Evolutionary conservation across 768 basidiomycete species (phyloP), one percentile per base, ranked within the genome.

Genomic region (Sporobolomyces phaffii): DNA sequence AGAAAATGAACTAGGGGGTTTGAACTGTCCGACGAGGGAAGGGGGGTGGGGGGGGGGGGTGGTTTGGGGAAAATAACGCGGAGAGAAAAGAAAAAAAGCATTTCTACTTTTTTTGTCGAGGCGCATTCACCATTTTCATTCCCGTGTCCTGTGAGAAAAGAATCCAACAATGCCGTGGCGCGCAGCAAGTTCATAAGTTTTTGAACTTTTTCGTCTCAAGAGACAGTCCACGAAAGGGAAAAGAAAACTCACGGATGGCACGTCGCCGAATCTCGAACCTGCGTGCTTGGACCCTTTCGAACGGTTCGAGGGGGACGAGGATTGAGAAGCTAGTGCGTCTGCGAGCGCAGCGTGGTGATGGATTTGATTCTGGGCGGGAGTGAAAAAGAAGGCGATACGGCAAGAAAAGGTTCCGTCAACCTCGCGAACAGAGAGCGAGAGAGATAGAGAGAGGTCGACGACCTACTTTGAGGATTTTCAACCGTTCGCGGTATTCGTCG

Each of bases 341-440:
- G 66, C 66, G 34, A 68, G 29, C 20, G 66, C 66, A 13, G 66
- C 66, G 38, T 68, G 66, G 38, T 68, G 66, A 43, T 68, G 66
- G 31, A 68, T 68, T 53, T 68, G 66, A 31, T 68, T 61, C 66
- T 68, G 47, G 14, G 4, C 6, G 24, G 7, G 13, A 26, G 8
- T 10, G 31, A 20, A 29, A 1, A n/a, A n/a, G n/a, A n/a, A n/a
- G n/a, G n/a, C n/a, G n/a, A n/a, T n/a, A n/a, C n/a, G n/a, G n/a
- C n/a, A n/a, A n/a, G n/a, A n/a, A n/a, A n/a, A n/a, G n/a, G n/a
- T n/a, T n/a, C n/a, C n/a, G n/a, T n/a, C n/a, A 18, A 29, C 18
- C n/a, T 10, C 1, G 26, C 44, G n/a, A n/a, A n/a, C 43, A 7
- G 13, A 15, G 13, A 15, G 7, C 43, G 28, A 20, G 38, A 43